A percentile compares a stretch with the other conserved stretches of the same genome.
Conservation (phyloP, 345 rosid genomes). For the Eucalyptus virginea region DNA sequence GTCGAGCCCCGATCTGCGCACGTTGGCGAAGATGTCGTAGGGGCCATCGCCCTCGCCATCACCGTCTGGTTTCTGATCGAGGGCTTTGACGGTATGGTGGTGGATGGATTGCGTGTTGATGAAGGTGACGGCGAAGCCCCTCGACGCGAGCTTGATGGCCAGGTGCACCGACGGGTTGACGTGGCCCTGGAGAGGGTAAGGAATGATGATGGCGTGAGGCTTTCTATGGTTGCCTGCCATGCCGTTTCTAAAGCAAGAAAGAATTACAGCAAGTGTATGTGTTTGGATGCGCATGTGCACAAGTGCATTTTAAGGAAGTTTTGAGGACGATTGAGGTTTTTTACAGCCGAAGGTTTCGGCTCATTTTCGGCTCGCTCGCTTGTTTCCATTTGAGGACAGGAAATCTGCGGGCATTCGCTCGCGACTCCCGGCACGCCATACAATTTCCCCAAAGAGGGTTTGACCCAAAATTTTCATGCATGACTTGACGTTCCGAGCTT, state of each 20-base stretch:
- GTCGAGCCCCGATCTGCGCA: conserved; percentile 19
- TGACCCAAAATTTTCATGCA: not conserved
- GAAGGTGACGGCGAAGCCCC: conserved; percentile 40
- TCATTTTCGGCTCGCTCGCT: not conserved
- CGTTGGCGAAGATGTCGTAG: conserved; percentile 23
- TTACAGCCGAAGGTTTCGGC: not conserved
- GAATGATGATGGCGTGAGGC: conserved; percentile 19
- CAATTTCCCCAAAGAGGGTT: not conserved
- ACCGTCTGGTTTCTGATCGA: not conserved
- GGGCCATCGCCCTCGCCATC: not conserved
- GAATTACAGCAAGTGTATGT: not conserved
- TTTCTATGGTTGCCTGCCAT: conserved; percentile 19
- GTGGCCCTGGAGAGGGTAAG: conserved; percentile 32
- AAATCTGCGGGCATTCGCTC: not conserved
- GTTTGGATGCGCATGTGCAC: not conserved
- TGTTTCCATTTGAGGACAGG: not conserved
- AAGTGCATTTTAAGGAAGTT: not conserved
- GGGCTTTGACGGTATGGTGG: conserved; percentile 23
- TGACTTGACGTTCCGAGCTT: not conserved
- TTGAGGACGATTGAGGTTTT: not conserved
- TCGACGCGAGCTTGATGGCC: conserved; percentile 27
- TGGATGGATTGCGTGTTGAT: conserved; percentile 53
- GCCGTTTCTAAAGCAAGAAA: not conserved
- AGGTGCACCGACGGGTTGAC: conserved; percentile 28
- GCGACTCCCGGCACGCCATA: not conserved